phyloP scores from a whole-genome alignment of 2,329 filamentous ascomycete genomes.

The Aspergillus sergii region DNA sequence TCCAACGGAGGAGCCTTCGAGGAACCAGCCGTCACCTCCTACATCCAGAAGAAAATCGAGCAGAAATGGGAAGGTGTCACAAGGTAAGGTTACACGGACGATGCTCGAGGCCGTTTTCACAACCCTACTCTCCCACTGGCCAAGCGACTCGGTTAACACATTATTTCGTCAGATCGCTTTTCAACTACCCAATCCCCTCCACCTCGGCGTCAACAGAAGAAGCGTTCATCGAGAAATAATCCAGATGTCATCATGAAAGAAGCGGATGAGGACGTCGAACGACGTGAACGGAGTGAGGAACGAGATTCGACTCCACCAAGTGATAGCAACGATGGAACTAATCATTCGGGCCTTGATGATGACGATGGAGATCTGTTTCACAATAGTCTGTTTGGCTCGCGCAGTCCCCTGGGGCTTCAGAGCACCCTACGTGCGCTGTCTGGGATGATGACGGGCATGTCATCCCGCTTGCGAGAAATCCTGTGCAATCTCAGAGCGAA shows the following conservation, averaged over 20 bases:
- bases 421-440: constrained; percentile 83
- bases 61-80: constrained; percentile 67
- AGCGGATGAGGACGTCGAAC: constrained; percentile 58
- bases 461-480: constrained; percentile 76
- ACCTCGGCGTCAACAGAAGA: constrained; percentile 54
- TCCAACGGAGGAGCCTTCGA: constrained; percentile 64
- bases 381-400: constrained; percentile 64
- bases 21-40: constrained; percentile 57
- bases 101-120: background rate
- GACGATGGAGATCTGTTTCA: constrained; percentile 65
- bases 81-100: constrained; percentile 45
- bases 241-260: constrained; percentile 73
- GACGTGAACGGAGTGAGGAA: constrained; percentile 47
- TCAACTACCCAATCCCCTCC: constrained; percentile 37
- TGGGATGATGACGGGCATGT: constrained; percentile 87
- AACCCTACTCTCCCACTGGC: background rate
- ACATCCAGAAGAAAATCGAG: constrained; percentile 73
- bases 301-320: constrained; percentile 62
- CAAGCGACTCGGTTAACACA: constrained; percentile 14
- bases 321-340: constrained; percentile 67
- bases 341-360: constrained; percentile 54
- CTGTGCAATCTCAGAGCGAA: constrained; percentile 76
- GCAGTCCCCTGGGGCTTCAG: constrained; percentile 69
- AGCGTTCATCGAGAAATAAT: constrained; percentile 55
- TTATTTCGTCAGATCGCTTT: constrained; percentile 33